Evolutionary conservation across 2,329 filamentous ascomycete species (phyloP).

Genomic region (Tolypocladium nubicola): DNA sequence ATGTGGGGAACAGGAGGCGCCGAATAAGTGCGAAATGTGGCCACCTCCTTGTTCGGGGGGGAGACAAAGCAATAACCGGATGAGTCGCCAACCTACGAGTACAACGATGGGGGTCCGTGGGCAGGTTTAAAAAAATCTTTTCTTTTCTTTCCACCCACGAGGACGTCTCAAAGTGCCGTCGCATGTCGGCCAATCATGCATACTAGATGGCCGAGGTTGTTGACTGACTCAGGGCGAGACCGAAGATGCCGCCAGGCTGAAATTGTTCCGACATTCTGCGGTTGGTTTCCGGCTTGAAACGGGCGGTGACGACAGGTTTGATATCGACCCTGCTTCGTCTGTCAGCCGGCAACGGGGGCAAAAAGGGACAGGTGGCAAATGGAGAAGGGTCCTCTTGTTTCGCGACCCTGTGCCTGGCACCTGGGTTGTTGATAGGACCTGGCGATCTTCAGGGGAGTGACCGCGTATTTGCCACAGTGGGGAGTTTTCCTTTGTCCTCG

Average conservation of each 20-base stretch:
- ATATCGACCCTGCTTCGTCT: background rate
- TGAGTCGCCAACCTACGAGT: background rate
- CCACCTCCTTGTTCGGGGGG: background rate
- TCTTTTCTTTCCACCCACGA: background rate
- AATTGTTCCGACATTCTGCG: background rate
- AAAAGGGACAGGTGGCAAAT: background rate
- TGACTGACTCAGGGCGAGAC: background rate
- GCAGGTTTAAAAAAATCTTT: background rate
- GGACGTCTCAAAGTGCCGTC: background rate
- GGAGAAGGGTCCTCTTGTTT: background rate
- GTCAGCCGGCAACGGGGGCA: background rate
- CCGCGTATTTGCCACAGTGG: background rate
- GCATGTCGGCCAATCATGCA: background rate
- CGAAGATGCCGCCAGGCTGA: background rate
- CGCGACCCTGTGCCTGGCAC: background rate
- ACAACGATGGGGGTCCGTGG: background rate
- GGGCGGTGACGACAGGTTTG: background rate
- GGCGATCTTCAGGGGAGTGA: background rate
- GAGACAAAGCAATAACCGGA: background rate
- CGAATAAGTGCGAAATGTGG: background rate
- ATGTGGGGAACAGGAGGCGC: background rate
- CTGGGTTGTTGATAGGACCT: background rate
- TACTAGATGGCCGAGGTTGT: background rate
- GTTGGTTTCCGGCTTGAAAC: background rate
- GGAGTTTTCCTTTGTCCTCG: background rate